Conservation (phyloP, 164 flowering plant genomes). For the Buxus sempervirens region DNA sequence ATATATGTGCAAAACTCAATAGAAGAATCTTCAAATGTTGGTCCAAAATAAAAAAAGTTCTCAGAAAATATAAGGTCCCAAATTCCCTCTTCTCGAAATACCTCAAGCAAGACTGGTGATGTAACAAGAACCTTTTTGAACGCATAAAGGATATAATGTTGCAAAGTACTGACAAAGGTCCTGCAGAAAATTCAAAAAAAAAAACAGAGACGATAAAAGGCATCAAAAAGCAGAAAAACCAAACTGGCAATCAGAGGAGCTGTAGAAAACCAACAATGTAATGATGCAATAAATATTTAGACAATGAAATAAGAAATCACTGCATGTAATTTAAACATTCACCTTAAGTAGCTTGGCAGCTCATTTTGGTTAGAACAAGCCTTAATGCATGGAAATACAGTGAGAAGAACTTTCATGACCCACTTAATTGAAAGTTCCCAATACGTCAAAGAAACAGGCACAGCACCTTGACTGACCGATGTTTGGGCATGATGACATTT, state of each 20-base stretch:
- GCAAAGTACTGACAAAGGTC: constrained; percentile 61
- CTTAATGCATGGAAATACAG: constrained; percentile 79
- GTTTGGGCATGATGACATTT: constrained; percentile 31
- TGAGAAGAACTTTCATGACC: constrained; percentile 74
- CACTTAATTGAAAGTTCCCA: constrained; percentile 82
- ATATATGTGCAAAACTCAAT: constrained; percentile 23
- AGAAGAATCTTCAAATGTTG: constrained; percentile 39
- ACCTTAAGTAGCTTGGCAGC: constrained; percentile 76
- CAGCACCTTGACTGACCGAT: constrained; percentile 35
- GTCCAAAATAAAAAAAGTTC: constrained; percentile 74
- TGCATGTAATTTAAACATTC: constrained; percentile 4
- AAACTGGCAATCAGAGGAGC: neutral
- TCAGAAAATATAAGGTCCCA: constrained; percentile 95
- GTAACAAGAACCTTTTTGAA: constrained; percentile 69
- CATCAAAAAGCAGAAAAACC: neutral
- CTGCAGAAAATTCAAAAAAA: constrained; percentile 44
- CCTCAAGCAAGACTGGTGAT: constrained; percentile 55
- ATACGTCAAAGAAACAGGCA: constrained; percentile 53
- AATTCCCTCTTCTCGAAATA: constrained; percentile 74
- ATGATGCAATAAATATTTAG: neutral
- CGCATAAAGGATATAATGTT: constrained; percentile 53
- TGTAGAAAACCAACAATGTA: neutral
- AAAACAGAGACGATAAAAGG: neutral
- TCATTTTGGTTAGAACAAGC: constrained; percentile 71
- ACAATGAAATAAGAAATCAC: neutral